These are phyloP conservation scores for Euphorbia corollata DNA, from an alignment of 441 rosid genomes.

Conservation along the genomic window DNA sequence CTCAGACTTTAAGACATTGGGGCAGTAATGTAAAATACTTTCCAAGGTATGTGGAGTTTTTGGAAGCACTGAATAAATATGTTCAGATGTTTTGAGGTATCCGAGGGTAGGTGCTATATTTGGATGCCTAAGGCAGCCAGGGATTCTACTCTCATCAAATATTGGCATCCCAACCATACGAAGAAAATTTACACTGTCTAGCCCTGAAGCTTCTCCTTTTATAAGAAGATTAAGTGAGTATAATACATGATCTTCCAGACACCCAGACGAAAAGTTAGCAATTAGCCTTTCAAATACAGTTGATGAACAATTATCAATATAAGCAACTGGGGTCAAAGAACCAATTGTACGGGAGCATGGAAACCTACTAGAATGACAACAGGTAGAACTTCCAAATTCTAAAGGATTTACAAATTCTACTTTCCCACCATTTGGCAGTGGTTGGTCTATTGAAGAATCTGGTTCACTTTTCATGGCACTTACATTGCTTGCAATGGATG, in stretches of 20 bases:
- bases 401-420: conserved; percentile 20
- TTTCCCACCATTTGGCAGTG: conserved; percentile 20
- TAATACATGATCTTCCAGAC: conserved; percentile 58
- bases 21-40: conserved; percentile 66
- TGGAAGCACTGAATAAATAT: conserved; percentile 56
- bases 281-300: conserved; percentile 45
- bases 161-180: conserved; percentile 60
- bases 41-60: conserved; percentile 70
- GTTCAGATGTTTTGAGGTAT: conserved; percentile 40
- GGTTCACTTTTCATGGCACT: conserved; percentile 12
- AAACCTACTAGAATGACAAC: conserved; percentile 37
- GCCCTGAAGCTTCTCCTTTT: conserved; percentile 63
- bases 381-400: conserved; percentile 29
- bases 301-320: conserved; percentile 36
- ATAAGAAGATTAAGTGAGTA: conserved; percentile 50
- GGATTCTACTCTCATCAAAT: conserved; percentile 37
- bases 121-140: conserved; percentile 76
- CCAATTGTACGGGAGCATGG: conserved; percentile 42
- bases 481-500: conserved; percentile 13
- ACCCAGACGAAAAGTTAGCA: conserved; percentile 44
- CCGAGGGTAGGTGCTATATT: conserved; percentile 70
- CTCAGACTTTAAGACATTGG: conserved; percentile 55
- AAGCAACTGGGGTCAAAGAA: conserved; percentile 64
- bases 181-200: conserved; percentile 52
- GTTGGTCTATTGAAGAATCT: conserved; percentile 21